Base-by-base conservation (phyloP, 768 basidiomycete species). In the Phanerodontia chrysosporium region DNA sequence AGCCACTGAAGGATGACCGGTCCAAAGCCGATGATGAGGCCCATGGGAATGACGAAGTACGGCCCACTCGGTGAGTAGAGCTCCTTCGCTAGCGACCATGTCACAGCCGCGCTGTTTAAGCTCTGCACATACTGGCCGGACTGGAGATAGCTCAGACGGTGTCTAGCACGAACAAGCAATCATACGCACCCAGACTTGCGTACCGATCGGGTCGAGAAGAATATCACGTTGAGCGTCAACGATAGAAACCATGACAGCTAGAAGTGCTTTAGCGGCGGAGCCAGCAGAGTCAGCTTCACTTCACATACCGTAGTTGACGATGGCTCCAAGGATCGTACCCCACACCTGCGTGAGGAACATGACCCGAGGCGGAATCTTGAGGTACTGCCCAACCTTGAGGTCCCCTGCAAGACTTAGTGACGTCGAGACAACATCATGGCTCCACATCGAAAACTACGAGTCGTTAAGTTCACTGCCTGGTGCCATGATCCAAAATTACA, bases 321-420 rank as follows among this genome's bases (percentile, higher is more conserved):
- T 60, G 1, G 70, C 71, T 9, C 77, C 85, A 55, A 87, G 74
- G 46, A 87, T 76, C 0, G 85, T 85, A 3, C 85, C 85, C 76
- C 80, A 80, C n/a, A 86, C 73, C 65, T 88, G 87, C 8, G 83
- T 83, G 8, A 82, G 66, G 69, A 88, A 85, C 72, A 86, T 83
- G 39, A 79, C 76, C 13, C 86, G 83, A 24, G 87, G 85, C 27
- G 87, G 85, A 44, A 89, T 80, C 69, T 87, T 87, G 1, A 81
- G 71, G 67, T 85, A 84, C 35, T 78, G 76, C 36, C 75, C 76
- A 32, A 89, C 77, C 66, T 88, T 88, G 5, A 86, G 72, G 66
- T 85, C 83, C 0, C 74, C 73, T 1, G 83, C 81, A 10, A 85
- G 74, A 29, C 64, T 65, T 51, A 85, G 78, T 0, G 82, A 84